Evolutionary conservation across 73 alveolate species (phyloP), one percentile per base, ranked within the genome.

Genomic region (Stentor roeselii): DNA sequence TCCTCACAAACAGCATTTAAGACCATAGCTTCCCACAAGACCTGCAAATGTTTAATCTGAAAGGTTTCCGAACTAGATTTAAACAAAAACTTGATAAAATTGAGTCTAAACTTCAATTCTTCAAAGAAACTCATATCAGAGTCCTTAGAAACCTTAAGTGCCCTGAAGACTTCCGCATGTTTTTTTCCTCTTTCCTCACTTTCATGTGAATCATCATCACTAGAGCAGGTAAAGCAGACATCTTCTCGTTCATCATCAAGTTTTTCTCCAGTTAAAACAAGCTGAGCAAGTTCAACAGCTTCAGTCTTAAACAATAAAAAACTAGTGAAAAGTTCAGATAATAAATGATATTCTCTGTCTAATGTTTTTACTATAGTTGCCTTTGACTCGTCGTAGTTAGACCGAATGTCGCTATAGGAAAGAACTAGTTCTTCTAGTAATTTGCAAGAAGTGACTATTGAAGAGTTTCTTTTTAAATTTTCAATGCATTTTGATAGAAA

Each of bases 1-100:
- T 84, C 82, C 39, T 87, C 96, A 60, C 82, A 82, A 85, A 87
- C 87, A 2, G 96, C 90, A 76, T 89, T 90, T 27, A 84, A 75
- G 3, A 90, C 88, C 3, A 88, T 83, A 78, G 89, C 89, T 58
- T 87, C 93, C 93, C 96, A 90, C 75, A 90, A 85, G 3, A 90
- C 59, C 83, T 82, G 37, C 38, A 87, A 82, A 39, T 90, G 86
- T 38, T 76, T 42, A 1, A 92, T 89, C 80, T 90, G 91, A 15
- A 90, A 36, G 35, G 84, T 83, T 75, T 60, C 84, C 11, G 90
- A 87, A 40, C 90, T 32, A 39, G 40, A 76, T 2, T 82, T 77
- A 37, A 82, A 41, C n/a, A 88, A 59, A 60, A 78, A 91, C 78
- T 83, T 91, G 3, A 91, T 30, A 77, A 91, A 88, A 40, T 91